Conservation (phyloP, 2,329 filamentous ascomycete species). For the Exophiala calicioides region DNA sequence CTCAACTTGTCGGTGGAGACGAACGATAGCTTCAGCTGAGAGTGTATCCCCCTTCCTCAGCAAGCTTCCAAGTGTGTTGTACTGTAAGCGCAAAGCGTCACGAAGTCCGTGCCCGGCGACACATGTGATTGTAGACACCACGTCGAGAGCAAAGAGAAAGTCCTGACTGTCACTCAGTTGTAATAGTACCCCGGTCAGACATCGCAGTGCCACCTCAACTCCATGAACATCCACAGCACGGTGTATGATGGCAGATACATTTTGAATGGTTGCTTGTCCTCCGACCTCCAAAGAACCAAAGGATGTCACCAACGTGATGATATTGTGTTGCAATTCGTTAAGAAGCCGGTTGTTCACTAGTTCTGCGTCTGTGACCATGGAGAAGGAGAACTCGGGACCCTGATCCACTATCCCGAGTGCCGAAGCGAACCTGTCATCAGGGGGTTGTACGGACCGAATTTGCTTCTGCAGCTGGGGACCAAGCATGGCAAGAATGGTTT, state of each 20-base stretch:
- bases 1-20: constrained; percentile 48
- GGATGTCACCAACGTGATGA: constrained; percentile 16
- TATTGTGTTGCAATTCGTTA: constrained; percentile 13
- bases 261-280: constrained; percentile 55
- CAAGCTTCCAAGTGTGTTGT: constrained; percentile 42
- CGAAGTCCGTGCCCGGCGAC: constrained; percentile 44
- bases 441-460: constrained; percentile 8
- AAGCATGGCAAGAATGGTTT: constrained; percentile 59
- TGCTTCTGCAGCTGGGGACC: constrained; percentile 10
- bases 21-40: constrained; percentile 47
- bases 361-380: constrained; percentile 7
- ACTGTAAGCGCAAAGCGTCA: constrained; percentile 42
- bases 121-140: constrained; percentile 46
- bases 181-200: constrained; percentile 46
- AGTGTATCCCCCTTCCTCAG: constrained; percentile 47
- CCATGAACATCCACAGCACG: constrained; percentile 45
- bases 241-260: constrained; percentile 41
- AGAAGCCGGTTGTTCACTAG: not conserved
- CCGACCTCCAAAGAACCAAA: not conserved
- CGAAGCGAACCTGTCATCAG: constrained; percentile 12
- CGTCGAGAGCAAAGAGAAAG: constrained; percentile 46
- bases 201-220: constrained; percentile 39
- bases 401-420: constrained; percentile 8
- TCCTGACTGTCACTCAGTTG: constrained; percentile 43
- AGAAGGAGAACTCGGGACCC: constrained; percentile 17